Evolutionary conservation across 169 alveolate species (phyloP).

Genomic region (Plasmodium vinckei): DNA sequence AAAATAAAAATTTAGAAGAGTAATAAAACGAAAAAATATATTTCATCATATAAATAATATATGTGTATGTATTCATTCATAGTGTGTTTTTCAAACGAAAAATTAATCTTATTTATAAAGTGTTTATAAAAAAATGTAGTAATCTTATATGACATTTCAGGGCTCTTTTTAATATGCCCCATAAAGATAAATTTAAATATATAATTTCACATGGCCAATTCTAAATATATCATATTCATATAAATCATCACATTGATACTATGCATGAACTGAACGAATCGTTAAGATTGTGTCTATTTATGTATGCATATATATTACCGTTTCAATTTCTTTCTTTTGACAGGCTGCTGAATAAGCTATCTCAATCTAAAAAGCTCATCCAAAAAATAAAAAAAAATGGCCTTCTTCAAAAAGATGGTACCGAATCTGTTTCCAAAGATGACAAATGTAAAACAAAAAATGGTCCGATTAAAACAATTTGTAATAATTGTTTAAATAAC

Average conservation of each 20-base stretch:
- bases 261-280: background rate
- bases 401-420: slow-evolving; percentile 3
- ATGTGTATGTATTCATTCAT: background rate
- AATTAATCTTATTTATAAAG: too few species aligned
- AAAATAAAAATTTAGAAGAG: slow-evolving; percentile 65
- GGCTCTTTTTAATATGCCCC: too few species aligned
- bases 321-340: background rate
- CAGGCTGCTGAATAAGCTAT: slow-evolving; percentile 36
- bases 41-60: background rate
- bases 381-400: slow-evolving; percentile 37
- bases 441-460: background rate
- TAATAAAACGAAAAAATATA: slow-evolving; percentile 8
- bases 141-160: too few species aligned
- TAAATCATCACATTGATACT: too few species aligned
- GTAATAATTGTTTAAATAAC: background rate
- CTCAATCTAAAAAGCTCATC: slow-evolving; percentile 59
- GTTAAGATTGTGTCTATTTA: background rate
- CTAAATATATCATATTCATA: too few species aligned
- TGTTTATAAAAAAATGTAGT: too few species aligned
- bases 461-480: background rate
- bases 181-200: too few species aligned
- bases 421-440: background rate
- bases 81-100: too few species aligned
- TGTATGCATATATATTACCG: background rate
- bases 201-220: too few species aligned